These are phyloP conservation scores for Talaromyces albobiverticillius DNA, from an alignment of 2,329 filamentous ascomycete genomes.

Conservation along the genomic window DNA sequence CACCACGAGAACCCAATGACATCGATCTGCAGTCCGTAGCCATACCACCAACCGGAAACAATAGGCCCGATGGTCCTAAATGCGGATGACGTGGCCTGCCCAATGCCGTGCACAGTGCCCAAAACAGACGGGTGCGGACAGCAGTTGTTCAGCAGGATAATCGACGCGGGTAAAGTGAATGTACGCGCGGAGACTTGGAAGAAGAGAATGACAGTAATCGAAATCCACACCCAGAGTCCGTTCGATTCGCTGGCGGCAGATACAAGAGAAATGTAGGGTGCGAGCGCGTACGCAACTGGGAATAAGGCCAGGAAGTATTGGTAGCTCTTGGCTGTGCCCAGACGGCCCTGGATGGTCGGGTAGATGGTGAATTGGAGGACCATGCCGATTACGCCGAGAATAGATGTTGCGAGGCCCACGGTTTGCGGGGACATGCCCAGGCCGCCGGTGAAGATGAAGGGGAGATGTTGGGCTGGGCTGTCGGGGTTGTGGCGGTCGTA, in stretches of 20 bases:
- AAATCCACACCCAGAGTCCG: constrained; percentile 58
- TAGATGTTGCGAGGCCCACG: constrained; percentile 72
- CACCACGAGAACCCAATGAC: constrained; percentile 59
- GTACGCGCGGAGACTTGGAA: constrained; percentile 71
- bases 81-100: constrained; percentile 54
- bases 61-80: constrained; percentile 59
- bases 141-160: constrained; percentile 60
- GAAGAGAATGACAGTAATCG: constrained; percentile 62
- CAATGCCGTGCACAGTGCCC: constrained; percentile 59
- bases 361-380: constrained; percentile 69
- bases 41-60: constrained; percentile 55
- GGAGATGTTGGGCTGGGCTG: constrained; percentile 45
- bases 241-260: constrained; percentile 50
- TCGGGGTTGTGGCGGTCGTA: constrained; percentile 41
- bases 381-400: constrained; percentile 72
- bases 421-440: constrained; percentile 67
- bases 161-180: constrained; percentile 60
- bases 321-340: constrained; percentile 68
- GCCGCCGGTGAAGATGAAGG: constrained; percentile 65
- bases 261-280: constrained; percentile 69
- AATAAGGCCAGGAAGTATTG: constrained; percentile 67
- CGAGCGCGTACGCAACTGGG: constrained; percentile 67
- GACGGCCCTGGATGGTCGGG: constrained; percentile 62
- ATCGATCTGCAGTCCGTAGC: constrained; percentile 52
- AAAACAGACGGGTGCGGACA: constrained; percentile 59